Percentiles rank a stretch among this genome's conserved stretches.
phyloP scores from a whole-genome alignment of 331 rosid species.

The Malus hybrid region DNA sequence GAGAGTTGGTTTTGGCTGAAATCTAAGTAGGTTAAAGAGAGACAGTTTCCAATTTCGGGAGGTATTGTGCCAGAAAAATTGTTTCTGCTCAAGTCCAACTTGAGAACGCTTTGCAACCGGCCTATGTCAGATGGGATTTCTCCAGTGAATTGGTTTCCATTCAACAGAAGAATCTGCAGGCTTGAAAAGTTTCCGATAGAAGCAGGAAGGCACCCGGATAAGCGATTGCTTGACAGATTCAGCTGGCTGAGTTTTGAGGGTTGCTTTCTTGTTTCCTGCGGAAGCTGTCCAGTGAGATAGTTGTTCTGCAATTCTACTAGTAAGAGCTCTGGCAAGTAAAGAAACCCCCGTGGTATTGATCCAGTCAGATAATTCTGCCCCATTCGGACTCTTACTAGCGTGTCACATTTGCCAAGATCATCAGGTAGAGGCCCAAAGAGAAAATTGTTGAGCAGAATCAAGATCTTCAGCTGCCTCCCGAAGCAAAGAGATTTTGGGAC shows the following conservation, averaged over 20 bases:
- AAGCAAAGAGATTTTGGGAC: slow-evolving; percentile 66
- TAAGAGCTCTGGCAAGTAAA: slow-evolving; percentile 59
- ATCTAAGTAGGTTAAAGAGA: slow-evolving; percentile 58
- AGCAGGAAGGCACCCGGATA: slow-evolving; percentile 58
- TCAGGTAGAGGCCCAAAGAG: slow-evolving; percentile 80
- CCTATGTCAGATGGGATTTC: slow-evolving; percentile 67
- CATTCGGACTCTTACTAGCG: slow-evolving; percentile 65
- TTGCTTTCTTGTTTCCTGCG: slow-evolving; percentile 28
- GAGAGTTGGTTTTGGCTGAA: slow-evolving; percentile 85
- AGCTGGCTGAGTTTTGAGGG: slow-evolving; percentile 58
- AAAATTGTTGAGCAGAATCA: slow-evolving; percentile 72
- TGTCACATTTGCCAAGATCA: slow-evolving; percentile 63
- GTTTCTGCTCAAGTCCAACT: slow-evolving; percentile 68
- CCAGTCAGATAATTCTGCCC: slow-evolving; percentile 82
- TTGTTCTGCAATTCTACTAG: slow-evolving; percentile 77
- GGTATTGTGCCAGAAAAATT: slow-evolving; percentile 65
- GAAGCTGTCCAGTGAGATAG: slow-evolving; percentile 56
- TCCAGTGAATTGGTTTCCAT: slow-evolving; percentile 64
- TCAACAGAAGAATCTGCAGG: slow-evolving; percentile 52
- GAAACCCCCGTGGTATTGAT: slow-evolving; percentile 60
- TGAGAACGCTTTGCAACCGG: slow-evolving; percentile 45
- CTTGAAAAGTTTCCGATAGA: slow-evolving; percentile 62
- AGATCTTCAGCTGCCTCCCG: slow-evolving; percentile 46
- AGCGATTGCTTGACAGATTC: slow-evolving; percentile 71
- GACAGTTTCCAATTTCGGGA: slow-evolving; percentile 49